These are phyloP conservation scores for Didymella arachidicola DNA, from an alignment of 2,329 filamentous ascomycete genomes.

Conservation along the genomic window DNA sequence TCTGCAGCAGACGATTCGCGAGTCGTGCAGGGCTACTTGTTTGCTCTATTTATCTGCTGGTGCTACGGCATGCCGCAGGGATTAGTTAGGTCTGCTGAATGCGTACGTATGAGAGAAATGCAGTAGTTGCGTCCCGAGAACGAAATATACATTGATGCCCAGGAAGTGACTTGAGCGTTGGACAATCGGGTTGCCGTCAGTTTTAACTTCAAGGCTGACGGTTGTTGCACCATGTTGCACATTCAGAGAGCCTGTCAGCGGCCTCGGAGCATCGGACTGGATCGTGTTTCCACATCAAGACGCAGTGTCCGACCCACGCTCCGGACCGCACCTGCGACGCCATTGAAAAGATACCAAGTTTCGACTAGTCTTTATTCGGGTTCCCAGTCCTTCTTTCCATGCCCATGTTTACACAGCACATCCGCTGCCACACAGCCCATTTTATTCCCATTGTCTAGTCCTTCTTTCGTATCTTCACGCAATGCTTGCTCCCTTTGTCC, in stretches of 20 bases:
- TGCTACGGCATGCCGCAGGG: conserved; percentile 1
- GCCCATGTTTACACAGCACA: neutral
- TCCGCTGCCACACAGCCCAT: neutral
- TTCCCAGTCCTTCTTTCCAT: neutral
- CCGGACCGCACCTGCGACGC: neutral
- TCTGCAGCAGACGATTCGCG: neutral
- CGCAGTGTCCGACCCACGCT: conserved; percentile 1
- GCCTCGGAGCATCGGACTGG: neutral
- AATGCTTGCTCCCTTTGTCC: conserved; percentile 1
- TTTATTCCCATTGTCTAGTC: neutral
- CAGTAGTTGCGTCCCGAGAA: neutral
- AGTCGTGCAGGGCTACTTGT: neutral
- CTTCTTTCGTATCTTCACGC: neutral
- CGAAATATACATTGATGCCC: neutral
- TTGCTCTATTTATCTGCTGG: neutral
- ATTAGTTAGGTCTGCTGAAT: conserved; percentile 4
- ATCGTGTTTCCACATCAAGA: conserved; percentile 6
- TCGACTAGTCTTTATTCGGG: conserved; percentile 3
- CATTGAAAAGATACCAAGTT: conserved; percentile 1
- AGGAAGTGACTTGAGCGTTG: neutral
- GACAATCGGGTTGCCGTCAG: neutral
- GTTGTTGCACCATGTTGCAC: neutral
- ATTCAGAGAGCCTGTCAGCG: neutral
- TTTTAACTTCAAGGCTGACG: neutral
- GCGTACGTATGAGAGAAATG: conserved; percentile 1